phyloP scores from a whole-genome alignment of 2,329 filamentous ascomycete species.

The Apiospora arundinis region DNA sequence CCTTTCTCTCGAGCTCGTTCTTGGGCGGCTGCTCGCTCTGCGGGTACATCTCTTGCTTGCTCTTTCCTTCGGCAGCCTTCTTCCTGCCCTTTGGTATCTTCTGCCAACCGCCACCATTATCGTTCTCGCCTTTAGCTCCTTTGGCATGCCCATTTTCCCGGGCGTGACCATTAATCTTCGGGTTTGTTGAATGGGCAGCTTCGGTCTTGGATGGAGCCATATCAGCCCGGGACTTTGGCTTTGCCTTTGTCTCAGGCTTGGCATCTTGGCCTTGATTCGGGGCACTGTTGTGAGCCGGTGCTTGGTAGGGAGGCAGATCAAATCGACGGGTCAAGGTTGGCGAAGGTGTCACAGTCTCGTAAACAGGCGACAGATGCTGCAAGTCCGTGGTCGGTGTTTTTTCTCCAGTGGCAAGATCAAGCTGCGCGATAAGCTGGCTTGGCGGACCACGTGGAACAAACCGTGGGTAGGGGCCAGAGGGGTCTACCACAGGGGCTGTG shows the following conservation, averaged over 20 bases:
- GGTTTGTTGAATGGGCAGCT: conserved; percentile 31
- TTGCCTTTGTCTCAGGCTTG: conserved; percentile 34
- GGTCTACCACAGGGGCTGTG: conserved; percentile 19
- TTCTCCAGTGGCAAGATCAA: conserved; percentile 61
- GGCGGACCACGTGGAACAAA: conserved; percentile 50
- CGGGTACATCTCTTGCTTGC: conserved; percentile 46
- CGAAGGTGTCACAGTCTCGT: conserved; percentile 75
- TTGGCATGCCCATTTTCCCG: conserved; percentile 61
- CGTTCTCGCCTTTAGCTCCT: conserved; percentile 60
- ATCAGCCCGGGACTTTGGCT: conserved; percentile 38
- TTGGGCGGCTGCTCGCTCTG: conserved; percentile 62
- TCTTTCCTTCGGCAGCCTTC: conserved; percentile 57
- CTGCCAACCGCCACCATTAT: conserved; percentile 59
- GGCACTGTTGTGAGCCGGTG: conserved; percentile 24
- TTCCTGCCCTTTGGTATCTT: conserved; percentile 62
- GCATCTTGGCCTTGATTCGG: conserved; percentile 29
- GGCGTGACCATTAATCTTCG: conserved; percentile 46
- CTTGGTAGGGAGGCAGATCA: conserved; percentile 46
- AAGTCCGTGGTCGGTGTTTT: conserved; percentile 50
- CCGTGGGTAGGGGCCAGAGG: conserved; percentile 30
- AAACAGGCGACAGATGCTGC: conserved; percentile 73
- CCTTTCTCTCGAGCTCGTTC: conserved; percentile 67
- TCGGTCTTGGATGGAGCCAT: conserved; percentile 33
- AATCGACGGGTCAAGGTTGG: conserved; percentile 65
- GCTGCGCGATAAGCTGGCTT: conserved; percentile 58